These are phyloP conservation scores for Rhododendron ferrugineum DNA, from an alignment of 148 eudicot genomes.

Conservation along the genomic window DNA sequence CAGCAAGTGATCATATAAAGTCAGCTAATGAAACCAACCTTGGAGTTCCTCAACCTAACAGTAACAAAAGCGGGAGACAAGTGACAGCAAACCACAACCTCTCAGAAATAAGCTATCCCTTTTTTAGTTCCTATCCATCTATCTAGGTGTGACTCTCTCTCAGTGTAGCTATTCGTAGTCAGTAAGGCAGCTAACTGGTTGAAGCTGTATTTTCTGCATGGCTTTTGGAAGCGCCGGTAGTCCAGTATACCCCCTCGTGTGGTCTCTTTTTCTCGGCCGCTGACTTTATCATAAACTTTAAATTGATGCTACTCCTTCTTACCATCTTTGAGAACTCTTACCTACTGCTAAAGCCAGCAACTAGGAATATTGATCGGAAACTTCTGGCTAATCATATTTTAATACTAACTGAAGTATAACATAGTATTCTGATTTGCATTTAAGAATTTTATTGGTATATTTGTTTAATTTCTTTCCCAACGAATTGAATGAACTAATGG, in stretches of 20 bases:
- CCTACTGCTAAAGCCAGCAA: neutral
- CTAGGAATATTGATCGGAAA: neutral
- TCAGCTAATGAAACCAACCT: neutral
- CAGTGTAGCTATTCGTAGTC: too few species aligned
- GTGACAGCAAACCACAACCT: neutral
- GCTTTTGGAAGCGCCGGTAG: too few species aligned
- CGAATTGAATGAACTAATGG: neutral
- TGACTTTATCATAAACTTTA: too few species aligned
- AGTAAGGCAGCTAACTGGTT: too few species aligned
- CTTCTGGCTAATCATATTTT: neutral
- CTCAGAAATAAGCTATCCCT: neutral
- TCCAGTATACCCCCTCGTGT: too few species aligned
- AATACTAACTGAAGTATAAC: neutral
- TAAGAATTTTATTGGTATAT: neutral
- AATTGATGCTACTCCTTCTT: neutral
- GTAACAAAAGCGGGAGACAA: neutral
- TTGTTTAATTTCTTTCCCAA: neutral
- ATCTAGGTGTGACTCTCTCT: too few species aligned
- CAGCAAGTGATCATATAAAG: too few species aligned
- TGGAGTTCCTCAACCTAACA: neutral
- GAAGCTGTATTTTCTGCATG: too few species aligned
- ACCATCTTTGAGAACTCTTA: too few species aligned
- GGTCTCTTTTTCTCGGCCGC: too few species aligned
- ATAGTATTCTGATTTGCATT: neutral
- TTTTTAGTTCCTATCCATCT: too few species aligned